Evolutionary conservation across 202 grass and related monocot genomes (phyloP).

Genomic region (Schoenoplectus tabernaemontani): DNA sequence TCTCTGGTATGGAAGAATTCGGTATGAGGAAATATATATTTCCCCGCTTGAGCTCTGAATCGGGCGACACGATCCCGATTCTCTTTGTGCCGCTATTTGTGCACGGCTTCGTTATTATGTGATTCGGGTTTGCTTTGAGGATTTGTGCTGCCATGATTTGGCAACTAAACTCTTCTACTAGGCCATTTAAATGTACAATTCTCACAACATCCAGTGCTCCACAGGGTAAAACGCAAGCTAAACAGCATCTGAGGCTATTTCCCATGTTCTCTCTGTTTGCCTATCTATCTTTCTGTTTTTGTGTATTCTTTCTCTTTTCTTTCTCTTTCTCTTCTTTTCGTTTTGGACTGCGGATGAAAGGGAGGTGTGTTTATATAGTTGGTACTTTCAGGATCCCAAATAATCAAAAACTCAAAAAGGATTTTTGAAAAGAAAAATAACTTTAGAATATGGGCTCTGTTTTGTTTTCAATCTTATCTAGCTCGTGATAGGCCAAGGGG

Average conservation of each 20-base stretch:
- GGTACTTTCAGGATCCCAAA: constrained; percentile 24
- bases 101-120: constrained; percentile 56
- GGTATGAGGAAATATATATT: constrained; percentile 84
- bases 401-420: constrained; percentile 24
- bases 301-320: background rate
- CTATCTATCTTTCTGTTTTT: background rate
- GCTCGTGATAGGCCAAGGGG: constrained; percentile 10
- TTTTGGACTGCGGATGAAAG: constrained; percentile 19
- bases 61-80: constrained; percentile 49
- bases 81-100: constrained; percentile 23
- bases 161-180: constrained; percentile 60
- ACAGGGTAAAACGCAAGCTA: constrained; percentile 82
- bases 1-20: constrained; percentile 36
- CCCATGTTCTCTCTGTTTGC: constrained; percentile 30
- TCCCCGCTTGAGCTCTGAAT: constrained; percentile 68
- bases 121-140: constrained; percentile 62
- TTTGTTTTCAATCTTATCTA: constrained; percentile 22
- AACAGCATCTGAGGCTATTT: constrained; percentile 74
- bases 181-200: constrained; percentile 77
- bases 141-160: constrained; percentile 54
- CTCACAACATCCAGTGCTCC: constrained; percentile 80
- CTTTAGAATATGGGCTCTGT: background rate
- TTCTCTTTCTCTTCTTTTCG: background rate
- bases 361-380: constrained; percentile 34
- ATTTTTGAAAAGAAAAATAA: background rate